Base-by-base conservation (phyloP, 2,329 filamentous ascomycete species). In the Ophiognomonia clavigignenti-juglandacearum region DNA sequence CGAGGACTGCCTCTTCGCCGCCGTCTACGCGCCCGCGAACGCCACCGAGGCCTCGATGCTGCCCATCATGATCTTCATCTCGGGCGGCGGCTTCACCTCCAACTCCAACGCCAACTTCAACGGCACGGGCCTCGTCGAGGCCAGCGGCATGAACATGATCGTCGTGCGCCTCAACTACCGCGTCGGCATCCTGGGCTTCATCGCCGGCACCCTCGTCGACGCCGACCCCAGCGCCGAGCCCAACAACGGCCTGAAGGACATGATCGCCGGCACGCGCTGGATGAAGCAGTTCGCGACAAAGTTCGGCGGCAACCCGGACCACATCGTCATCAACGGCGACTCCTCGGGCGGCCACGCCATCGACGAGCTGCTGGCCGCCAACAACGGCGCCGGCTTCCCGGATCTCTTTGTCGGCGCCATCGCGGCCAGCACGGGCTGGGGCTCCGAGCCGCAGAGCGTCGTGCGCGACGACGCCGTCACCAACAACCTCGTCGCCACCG, bases 81-180 rank as follows among this genome's bases (percentile, higher is more conserved):
- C 46, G 1, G 46, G 46, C 8, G 46, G 46, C 6, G 40, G 46
- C 6, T 48, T 48, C n/a, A 48, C 22, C 3, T 48, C 46, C 7
- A 48, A 44, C 35, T 48, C 46, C 6, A 48, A 48, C 22, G 46
- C 39, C 13, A 48, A 48, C 9, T 48, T 44, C 27, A 48, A 48
- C 27, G 46, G 46, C 4, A 39, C 46, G 4, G 40, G 40, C 11
- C 22, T 48, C 16, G 46, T 48, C 4, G 46, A 48, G 35, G 46
- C 40, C 6, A 48, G 46, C 24, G 46, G 46, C 11, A 38, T 37
- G 5, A 43, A 44, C 22, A 48, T 48, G 46, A 39, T 48, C 16
- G 46, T 48, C 9, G 26, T 48, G 4, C 18, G 46, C 14, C 40
- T 35, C 27, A 48, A 48, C 23, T 48, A 48, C 29, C 46, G 46